Conservation (phyloP, 257 asterid species). For the Petunia axillaris region DNA sequence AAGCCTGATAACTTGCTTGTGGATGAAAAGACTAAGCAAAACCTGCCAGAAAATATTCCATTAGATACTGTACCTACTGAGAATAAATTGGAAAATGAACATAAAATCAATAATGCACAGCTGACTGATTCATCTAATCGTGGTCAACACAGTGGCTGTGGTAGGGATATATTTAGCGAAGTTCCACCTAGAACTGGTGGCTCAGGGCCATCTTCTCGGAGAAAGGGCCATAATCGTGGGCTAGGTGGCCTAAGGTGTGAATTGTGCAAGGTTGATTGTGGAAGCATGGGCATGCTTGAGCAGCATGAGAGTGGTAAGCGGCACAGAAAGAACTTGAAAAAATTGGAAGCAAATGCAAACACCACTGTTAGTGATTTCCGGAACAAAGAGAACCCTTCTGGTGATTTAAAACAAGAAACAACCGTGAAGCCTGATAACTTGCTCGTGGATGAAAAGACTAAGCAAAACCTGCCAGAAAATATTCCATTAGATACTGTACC, state of each 20-base stretch:
- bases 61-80: constrained; percentile 7
- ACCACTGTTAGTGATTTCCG: not conserved
- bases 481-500: constrained; percentile 6
- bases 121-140: no score
- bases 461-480: not conserved
- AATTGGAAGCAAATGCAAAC: not conserved
- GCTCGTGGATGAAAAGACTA: constrained; percentile 6
- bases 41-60: not conserved
- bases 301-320: constrained; percentile 36
- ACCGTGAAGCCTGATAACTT: not conserved
- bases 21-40: constrained; percentile 18
- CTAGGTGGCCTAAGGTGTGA: constrained; percentile 17
- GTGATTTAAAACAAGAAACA: constrained; percentile 6
- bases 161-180: no score
- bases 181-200: constrained; percentile 20
- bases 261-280: constrained; percentile 22
- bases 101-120: no score
- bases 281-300: constrained; percentile 18
- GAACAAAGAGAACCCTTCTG: not conserved
- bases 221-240: constrained; percentile 22
- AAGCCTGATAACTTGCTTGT: not conserved
- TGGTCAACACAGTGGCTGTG: no score
- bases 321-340: constrained; percentile 31
- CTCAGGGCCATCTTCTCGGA: not conserved
- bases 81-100: not conserved